Evolutionary conservation across 1,284 basidiomycete genomes (phyloP).

Genomic region (Cryptococcus maquisensis): DNA sequence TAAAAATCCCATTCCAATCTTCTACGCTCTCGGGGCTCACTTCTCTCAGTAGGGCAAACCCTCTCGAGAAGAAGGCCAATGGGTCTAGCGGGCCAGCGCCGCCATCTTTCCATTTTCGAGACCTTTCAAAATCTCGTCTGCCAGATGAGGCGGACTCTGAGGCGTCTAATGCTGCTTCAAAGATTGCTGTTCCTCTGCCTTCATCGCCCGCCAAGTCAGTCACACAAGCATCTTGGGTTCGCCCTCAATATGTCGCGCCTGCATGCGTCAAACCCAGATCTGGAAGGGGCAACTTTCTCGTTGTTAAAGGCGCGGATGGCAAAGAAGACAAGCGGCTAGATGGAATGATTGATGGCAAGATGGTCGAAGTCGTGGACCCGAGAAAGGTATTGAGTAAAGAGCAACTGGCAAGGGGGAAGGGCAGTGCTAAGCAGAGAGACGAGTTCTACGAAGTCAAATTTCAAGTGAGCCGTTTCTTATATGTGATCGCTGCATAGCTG

Average conservation of each 20-base stretch:
- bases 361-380: slow-evolving; percentile 31
- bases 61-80: slow-evolving; percentile 10
- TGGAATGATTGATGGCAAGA: slow-evolving; percentile 28
- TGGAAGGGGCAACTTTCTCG: slow-evolving; percentile 29
- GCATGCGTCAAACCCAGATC: slow-evolving; percentile 23
- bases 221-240: slow-evolving; percentile 12
- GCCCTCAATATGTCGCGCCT: slow-evolving; percentile 23
- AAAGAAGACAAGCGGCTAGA: slow-evolving; percentile 38
- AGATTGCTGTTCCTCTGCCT: neutral
- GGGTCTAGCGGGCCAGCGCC: slow-evolving; percentile 3
- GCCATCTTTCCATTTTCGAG: slow-evolving; percentile 28
- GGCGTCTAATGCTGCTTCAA: neutral
- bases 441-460: slow-evolving; percentile 32
- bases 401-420: slow-evolving; percentile 24
- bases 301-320: slow-evolving; percentile 18
- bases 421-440: slow-evolving; percentile 29
- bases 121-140: slow-evolving; percentile 5
- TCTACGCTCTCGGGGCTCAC: slow-evolving; percentile 51
- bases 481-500: neutral
- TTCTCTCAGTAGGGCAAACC: slow-evolving; percentile 28
- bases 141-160: neutral
- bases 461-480: slow-evolving; percentile 33
- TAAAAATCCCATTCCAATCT: slow-evolving; percentile 32
- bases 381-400: slow-evolving; percentile 24
- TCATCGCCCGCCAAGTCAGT: neutral